Conservation (phyloP, 2,329 filamentous ascomycete species). For the Aspergillus fijiensis region DNA sequence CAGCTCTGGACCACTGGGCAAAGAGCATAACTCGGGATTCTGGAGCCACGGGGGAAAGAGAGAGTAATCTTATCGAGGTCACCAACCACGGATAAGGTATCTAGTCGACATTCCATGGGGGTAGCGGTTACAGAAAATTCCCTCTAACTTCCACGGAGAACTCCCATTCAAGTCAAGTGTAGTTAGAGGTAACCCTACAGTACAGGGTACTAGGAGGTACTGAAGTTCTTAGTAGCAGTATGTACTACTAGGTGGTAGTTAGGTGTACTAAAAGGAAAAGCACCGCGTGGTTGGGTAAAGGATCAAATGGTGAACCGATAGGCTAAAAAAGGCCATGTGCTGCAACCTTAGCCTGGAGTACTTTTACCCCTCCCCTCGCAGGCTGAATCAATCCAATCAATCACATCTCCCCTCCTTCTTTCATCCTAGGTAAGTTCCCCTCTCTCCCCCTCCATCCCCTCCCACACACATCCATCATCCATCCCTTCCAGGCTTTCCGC, state of each 20-base stretch:
- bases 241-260: too few relatives aligned
- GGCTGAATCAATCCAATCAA: neutral
- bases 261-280: neutral
- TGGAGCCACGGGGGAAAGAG: too few relatives aligned
- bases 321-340: neutral
- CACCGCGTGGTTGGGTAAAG: neutral
- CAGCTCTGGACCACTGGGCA: constrained; percentile 4
- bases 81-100: neutral
- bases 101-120: neutral
- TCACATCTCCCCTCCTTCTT: neutral
- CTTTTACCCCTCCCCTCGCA: neutral
- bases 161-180: neutral
- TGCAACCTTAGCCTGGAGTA: neutral
- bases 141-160: neutral
- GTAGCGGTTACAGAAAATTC: neutral
- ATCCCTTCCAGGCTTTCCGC: neutral
- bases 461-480: too few relatives aligned
- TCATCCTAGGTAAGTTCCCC: neutral
- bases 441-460: neutral
- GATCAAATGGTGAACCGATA: neutral
- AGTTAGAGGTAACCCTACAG: neutral
- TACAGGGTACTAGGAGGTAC: too few relatives aligned
- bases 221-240: too few relatives aligned
- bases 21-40: neutral
- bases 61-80: neutral